Base-by-base conservation (phyloP, 345 rosid genomes). In the Physaria fendleri region DNA sequence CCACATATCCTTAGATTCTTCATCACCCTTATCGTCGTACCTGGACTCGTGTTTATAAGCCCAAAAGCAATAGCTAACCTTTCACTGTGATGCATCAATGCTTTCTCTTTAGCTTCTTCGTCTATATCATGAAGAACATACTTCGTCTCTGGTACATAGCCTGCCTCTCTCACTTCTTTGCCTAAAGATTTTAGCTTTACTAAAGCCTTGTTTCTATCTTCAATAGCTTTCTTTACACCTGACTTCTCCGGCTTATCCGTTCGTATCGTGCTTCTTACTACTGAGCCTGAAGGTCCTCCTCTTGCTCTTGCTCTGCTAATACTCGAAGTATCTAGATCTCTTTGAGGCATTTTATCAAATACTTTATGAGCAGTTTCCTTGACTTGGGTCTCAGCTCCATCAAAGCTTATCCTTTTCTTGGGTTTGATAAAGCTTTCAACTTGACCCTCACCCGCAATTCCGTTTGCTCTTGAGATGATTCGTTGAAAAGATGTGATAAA, bases 41-140 rank as follows among this genome's bases (percentile, higher is more conserved):
- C 72, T 0, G 79, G 75, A 54, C 78, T 3, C 12, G 82, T 74
- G 56, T 42, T 64, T 44, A 82, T 74, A 51, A 84, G 68, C 38
- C 77, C 87, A 42, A 82, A 84, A 12, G 87, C 76, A 30, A 84
- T 83, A 15, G 91, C 91, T 68, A 84, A 66, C 49, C 82, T 66
- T 71, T 84, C 91, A 40, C 83, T 76, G 28, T 84, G 91, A 75
- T 69, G 73, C 78, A 80, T 80, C 53, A 71, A 62, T 14, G 75
- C 77, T 57, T 71, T 80, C 76, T 82, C 91, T 66, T 78, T 79
- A 69, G 81, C 83, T 76, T 84, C 90, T 72, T 76, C 78, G 44
- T 81, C 86, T 17, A 81, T 78, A 52, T 81, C 74, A 57, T 79
- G 83, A 54, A 79, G 76, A 30, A 71, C 87, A 69, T 78, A 74